Base-by-base conservation (phyloP, 352 stramenopile species). In the Globisporangium cederbergense region DNA sequence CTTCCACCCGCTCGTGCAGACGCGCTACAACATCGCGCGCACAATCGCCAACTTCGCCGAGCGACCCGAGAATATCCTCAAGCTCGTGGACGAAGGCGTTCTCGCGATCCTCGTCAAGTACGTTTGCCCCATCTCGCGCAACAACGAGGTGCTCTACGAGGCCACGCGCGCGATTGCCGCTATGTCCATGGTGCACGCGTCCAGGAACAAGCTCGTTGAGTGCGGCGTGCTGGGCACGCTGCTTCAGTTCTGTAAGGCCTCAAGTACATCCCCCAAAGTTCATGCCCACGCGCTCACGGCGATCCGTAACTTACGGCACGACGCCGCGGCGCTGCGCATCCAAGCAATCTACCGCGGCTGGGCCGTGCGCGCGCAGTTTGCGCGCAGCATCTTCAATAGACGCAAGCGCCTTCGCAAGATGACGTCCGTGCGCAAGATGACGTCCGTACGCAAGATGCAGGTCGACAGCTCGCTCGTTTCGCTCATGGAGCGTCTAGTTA, bases 21-120 rank as follows among this genome's bases (percentile, higher is more conserved):
- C 81, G 16, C 77, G 78, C 0, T 73, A 78, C 20, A 86, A 87
- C 50, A 85, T 90, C 38, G 81, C 83, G 30, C 77, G 81, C 47
- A 88, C 89, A 49, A 81, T 91, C 54, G 81, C 81, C n/a, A 89
- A 93, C 66, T 90, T 93, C 66, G 75, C 83, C 2, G 79, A 87
- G 43, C 77, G 80, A 4, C 75, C 75, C 0, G 83, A 91, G 65
- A 93, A 93, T 66, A 76, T 84, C 36, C 56, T 89, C 8, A 93
- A 90, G 50, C 72, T 93, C 40, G 64, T 93, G 14, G 82, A 93
- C 63, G 76, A 83, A 43, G 79, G 81, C 11, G 74, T 91, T 42
- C 58, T 91, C 10, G 58, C 66, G 9, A 79, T 91, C 43, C 65
- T 93, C n/a, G 76, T 91, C 65, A 82, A 85, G 66, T 89, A 87